Base-by-base conservation (phyloP, 805 yeast genomes). In the Saccharomycopsis vini region DNA sequence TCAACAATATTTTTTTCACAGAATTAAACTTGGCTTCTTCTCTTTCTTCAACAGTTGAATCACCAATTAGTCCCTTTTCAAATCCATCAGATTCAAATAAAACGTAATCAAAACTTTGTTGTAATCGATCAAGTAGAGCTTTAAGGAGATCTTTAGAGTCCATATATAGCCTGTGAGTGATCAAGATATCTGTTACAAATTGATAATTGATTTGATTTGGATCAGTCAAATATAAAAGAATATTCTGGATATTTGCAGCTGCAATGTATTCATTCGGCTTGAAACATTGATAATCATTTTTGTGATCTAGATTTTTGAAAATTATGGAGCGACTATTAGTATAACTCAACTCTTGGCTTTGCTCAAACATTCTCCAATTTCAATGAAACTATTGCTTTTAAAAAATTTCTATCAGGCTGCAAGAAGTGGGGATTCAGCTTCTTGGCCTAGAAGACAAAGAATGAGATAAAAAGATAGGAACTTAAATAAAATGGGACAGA, bases 181-280 rank as follows among this genome's bases (percentile, higher is more conserved):
- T 69, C 59, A 90, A 85, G 59, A 92, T 88, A 63, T 92, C 97
- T 39, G 89, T 75, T 44, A 89, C 64, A 32, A 82, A 69, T 49
- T 77, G 75, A 59, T 90, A 90, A 59, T 87, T 89, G 15, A 90
- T 72, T 4, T 76, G 62, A 45, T 77, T 74, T 4, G 92, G 89
- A 9, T 85, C 75, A 2, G 95, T 81, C 24, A 81, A 58, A 52
- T 78, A 77, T 6, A 75, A 76, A 7, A 80, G 60, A 16, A 80
- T 59, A n/a, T 29, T 26, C 7, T 28, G n/a, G 12, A 44, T 19
- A 29, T 39, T 36, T 9, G 43, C 22, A n/a, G 40, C 36, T 7
- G 22, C 24, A 16, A 44, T 30, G 6, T 13, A 18, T 29, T 22
- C 26, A 26, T 36, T 35, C n/a, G n/a, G n/a, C n/a, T n/a, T n/a